Evolutionary conservation across 805 yeast species (phyloP), one percentile per base, ranked within the genome.

Genomic region (Nakazawaea holstii): DNA sequence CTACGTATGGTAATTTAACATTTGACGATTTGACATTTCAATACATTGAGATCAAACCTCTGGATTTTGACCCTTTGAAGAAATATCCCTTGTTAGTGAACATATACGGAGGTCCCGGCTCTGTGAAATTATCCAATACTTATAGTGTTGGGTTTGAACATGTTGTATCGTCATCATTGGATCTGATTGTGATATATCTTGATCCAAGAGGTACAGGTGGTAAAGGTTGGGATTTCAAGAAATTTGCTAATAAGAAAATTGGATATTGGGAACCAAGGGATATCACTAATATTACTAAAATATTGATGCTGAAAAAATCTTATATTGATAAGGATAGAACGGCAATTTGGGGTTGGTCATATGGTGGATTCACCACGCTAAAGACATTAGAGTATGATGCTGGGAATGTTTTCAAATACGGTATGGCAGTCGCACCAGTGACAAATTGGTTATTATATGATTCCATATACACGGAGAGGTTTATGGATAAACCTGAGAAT

Each of bases 171-270:
- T 75, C 87, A 1, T 68, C 73, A 2, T 57, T 83, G 39, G 77
- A 82, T 56, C 79, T 84, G 0, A 70, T 86, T 28, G 80, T 85
- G 1, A 61, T 86, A 43, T 73, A 79, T 39, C 77, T 87, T 39
- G 95, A 87, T 55, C 94, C 95, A 14, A 69, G 94, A 60, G 94
- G 95, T 2, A 84, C 94, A 0, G 89, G 87, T n/a, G 84, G 82
- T 4, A 78, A 79, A 57, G 88, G 87, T 4, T 85, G 94, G 92
- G 64, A 64, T 24, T 77, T 73, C 54, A 74, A 73, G 58, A 66
- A 82, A 2, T 80, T 70, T 68, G 86, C 86, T 0, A 72, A 62
- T 15, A 65, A 69, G 6, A 69, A 73, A 17, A 68, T 87, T 44
- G 95, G 95, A 0, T 73, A 76, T 52, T 84, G 87, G 84, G 95